phyloP scores from a whole-genome alignment of 2,329 filamentous ascomycete genomes.

The Penicillium sp. region DNA sequence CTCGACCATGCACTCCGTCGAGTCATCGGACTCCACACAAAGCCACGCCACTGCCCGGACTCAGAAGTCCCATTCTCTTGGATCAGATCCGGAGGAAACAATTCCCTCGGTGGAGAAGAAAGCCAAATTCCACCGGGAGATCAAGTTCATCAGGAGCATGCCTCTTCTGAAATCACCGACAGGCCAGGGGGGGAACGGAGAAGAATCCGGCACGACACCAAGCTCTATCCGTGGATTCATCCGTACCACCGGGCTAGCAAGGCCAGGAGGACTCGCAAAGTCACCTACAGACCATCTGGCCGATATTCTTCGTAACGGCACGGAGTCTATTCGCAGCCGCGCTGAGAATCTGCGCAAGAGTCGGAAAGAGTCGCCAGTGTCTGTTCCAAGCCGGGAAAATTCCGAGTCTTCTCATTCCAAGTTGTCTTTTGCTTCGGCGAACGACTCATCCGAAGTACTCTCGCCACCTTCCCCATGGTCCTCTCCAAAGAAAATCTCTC shows the following conservation, averaged over 20 bases:
- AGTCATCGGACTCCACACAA: slow-evolving; percentile 15
- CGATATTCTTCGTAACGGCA: slow-evolving; percentile 17
- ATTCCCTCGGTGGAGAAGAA: not conserved
- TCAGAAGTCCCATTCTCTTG: slow-evolving; percentile 8
- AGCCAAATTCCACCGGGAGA: not conserved
- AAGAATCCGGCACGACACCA: slow-evolving; percentile 10
- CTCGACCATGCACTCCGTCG: slow-evolving; percentile 18
- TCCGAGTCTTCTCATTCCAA: slow-evolving; percentile 20
- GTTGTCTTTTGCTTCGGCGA: slow-evolving; percentile 14
- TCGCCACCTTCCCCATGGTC: slow-evolving; percentile 7
- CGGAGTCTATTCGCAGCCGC: slow-evolving; percentile 19
- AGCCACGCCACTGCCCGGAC: slow-evolving; percentile 9
- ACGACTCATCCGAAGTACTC: slow-evolving; percentile 6
- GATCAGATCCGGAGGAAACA: slow-evolving; percentile 1
- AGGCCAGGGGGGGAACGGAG: slow-evolving; percentile 3
- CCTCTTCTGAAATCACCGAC: not conserved
- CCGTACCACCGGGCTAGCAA: slow-evolving; percentile 29
- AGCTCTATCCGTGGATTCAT: slow-evolving; percentile 33
- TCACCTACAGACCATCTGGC: slow-evolving; percentile 24
- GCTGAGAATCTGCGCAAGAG: slow-evolving; percentile 19
- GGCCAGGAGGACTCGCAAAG: slow-evolving; percentile 22
- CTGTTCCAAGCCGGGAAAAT: slow-evolving; percentile 16
- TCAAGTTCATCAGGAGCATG: not conserved
- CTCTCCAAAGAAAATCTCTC: slow-evolving; percentile 6
- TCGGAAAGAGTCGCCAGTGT: slow-evolving; percentile 14